phyloP scores from a whole-genome alignment of 805 yeast species.

The Saccharomycopsis vini region DNA sequence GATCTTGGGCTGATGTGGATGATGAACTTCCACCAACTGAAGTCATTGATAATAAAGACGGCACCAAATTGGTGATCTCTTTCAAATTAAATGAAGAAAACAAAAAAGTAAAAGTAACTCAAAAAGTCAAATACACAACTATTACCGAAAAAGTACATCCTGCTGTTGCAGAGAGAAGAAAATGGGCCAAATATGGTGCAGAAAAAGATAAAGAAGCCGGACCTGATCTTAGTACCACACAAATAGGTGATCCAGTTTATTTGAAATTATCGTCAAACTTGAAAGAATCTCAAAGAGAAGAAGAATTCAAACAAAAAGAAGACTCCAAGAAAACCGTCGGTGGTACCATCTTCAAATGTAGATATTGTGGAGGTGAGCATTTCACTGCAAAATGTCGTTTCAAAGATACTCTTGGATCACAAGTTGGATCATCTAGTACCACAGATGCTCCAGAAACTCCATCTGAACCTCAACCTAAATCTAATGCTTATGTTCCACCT shows the following conservation, averaged over 20 bases:
- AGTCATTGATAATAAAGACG: conserved; percentile 71
- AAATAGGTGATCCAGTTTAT: conserved; percentile 75
- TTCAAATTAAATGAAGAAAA: conserved; percentile 70
- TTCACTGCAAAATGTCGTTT: conserved; percentile 93
- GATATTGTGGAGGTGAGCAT: conserved; percentile 91
- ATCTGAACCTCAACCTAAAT: conserved; percentile 26
- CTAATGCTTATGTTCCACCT: conserved; percentile 34
- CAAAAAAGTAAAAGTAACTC: conserved; percentile 80
- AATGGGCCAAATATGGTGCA: conserved; percentile 82
- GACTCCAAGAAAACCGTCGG: conserved; percentile 38
- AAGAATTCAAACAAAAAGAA: conserved; percentile 44
- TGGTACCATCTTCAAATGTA: conserved; percentile 55
- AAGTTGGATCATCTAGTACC: conserved; percentile 26
- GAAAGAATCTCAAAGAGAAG: conserved; percentile 70
- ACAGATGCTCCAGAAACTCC: conserved; percentile 25
- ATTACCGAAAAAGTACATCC: conserved; percentile 79
- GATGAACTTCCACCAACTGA: conserved; percentile 69
- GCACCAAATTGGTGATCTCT: conserved; percentile 80
- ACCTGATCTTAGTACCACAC: conserved; percentile 83
- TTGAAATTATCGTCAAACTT: conserved; percentile 67
- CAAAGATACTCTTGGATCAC: conserved; percentile 69
- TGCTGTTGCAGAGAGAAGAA: conserved; percentile 75
- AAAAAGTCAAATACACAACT: conserved; percentile 66
- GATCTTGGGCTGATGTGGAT: conserved; percentile 71
- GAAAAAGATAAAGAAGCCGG: conserved; percentile 71